These are phyloP conservation scores for Rhodotorula mucilaginosa DNA, from an alignment of 1,284 basidiomycete species.

Conservation along the genomic window DNA sequence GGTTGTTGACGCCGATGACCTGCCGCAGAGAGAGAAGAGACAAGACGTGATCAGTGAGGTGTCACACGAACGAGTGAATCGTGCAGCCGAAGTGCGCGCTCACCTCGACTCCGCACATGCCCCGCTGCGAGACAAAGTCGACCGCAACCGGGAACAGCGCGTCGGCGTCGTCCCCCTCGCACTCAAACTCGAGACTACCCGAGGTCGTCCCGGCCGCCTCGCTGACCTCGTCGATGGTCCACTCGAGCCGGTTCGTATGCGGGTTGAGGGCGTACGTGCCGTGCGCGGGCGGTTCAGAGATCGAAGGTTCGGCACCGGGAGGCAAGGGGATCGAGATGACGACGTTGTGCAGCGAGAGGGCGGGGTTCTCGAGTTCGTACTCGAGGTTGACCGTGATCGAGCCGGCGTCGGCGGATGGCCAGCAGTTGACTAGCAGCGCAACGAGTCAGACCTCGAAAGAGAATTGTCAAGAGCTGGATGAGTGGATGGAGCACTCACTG, in stretches of 20 bases:
- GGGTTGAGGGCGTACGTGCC: conserved; percentile 76
- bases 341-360: conserved; percentile 73
- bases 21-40: not conserved
- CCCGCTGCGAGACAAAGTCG: conserved; percentile 62
- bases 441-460: not conserved
- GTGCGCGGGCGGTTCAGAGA: conserved; percentile 62
- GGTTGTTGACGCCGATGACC: conserved; percentile 33
- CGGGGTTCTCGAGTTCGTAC: conserved; percentile 75
- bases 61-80: not conserved
- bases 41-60: not conserved
- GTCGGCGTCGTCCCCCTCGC: conserved; percentile 75
- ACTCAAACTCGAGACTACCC: conserved; percentile 82
- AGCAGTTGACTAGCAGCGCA: conserved; percentile 73
- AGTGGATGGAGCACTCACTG: conserved; percentile 59
- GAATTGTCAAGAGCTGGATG: not conserved
- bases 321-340: conserved; percentile 89
- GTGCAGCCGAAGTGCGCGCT: not conserved
- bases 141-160: conserved; percentile 92
- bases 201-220: conserved; percentile 57
- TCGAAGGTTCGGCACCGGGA: conserved; percentile 78
- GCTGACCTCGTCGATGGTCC: conserved; percentile 64
- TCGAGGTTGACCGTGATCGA: conserved; percentile 92
- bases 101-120: conserved; percentile 47
- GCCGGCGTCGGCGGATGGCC: conserved; percentile 89
- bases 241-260: conserved; percentile 73